Evolutionary conservation across 305 asterid species (phyloP).

Genomic region (Striga hermonthica): DNA sequence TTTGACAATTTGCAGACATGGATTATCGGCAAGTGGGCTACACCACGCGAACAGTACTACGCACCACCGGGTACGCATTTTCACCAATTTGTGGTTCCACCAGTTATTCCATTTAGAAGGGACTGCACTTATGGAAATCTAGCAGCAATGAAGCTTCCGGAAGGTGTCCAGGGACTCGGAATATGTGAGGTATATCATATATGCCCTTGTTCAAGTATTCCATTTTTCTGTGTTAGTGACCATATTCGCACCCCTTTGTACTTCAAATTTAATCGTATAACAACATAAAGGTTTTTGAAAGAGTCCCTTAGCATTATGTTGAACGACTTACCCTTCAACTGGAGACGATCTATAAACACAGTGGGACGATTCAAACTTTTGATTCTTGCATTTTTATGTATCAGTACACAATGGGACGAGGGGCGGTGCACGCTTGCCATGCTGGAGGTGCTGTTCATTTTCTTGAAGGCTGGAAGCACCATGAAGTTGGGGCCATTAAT

Average conservation of each 20-base stretch:
- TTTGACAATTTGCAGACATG: constrained; percentile 48
- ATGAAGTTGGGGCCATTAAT: constrained; percentile 79
- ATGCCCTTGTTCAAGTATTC: no score
- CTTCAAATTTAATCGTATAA: no score
- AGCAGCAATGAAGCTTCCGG: constrained; percentile 80
- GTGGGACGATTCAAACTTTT: no score
- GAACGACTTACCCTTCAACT: no score
- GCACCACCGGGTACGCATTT: constrained; percentile 84
- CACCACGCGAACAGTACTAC: constrained; percentile 73
- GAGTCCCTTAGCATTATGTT: no score
- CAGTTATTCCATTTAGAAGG: constrained; percentile 65
- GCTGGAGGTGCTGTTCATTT: constrained; percentile 90
- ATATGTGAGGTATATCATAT: constrained; percentile 63
- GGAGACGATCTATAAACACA: no score
- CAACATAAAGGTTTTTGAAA: no score
- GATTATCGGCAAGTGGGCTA: constrained; percentile 84
- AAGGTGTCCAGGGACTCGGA: constrained; percentile 75
- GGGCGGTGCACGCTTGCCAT: constrained; percentile 90
- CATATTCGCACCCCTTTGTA: no score
- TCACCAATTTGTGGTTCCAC: constrained; percentile 89
- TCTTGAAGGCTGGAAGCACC: constrained; percentile 85
- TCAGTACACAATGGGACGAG: constrained; percentile 85
- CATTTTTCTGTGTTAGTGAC: no score
- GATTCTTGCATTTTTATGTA: background rate
- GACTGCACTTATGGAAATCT: constrained; percentile 78